Conservation (phyloP, 2,329 filamentous ascomycete genomes). For the Sphaerulina musiva region DNA sequence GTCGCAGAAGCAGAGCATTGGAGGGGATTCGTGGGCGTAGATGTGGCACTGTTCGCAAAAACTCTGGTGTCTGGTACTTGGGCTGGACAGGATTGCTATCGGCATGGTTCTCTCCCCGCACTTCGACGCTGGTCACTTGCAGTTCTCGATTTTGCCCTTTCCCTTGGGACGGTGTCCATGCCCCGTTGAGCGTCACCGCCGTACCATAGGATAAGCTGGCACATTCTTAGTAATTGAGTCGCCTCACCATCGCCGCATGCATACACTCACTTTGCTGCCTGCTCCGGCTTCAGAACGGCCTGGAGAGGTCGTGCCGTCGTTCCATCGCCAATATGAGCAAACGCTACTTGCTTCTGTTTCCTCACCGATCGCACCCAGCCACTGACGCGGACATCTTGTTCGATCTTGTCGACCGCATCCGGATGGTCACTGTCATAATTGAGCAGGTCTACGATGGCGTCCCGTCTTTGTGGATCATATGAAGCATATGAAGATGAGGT, state of each 20-base stretch:
- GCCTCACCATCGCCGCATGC: too few relatives aligned
- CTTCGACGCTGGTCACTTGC: slow-evolving; percentile 59
- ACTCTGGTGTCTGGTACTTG: slow-evolving; percentile 88
- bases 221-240: too few relatives aligned
- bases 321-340: slow-evolving; percentile 81
- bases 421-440: slow-evolving; percentile 14
- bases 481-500: slow-evolving; percentile 10
- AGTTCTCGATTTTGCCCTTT: slow-evolving; percentile 73
- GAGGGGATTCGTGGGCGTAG: slow-evolving; percentile 74
- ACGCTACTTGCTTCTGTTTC: slow-evolving; percentile 76
- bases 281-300: slow-evolving; percentile 65
- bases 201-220: slow-evolving; percentile 71
- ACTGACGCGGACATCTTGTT: slow-evolving; percentile 46
- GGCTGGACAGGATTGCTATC: slow-evolving; percentile 93
- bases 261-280: slow-evolving; percentile 62
- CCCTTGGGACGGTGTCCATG: slow-evolving; percentile 64
- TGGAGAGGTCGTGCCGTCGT: slow-evolving; percentile 74
- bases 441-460: slow-evolving; percentile 26
- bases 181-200: slow-evolving; percentile 69
- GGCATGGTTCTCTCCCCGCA: slow-evolving; percentile 73
- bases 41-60: slow-evolving; percentile 80
- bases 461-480: slow-evolving; percentile 11
- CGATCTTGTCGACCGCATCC: slow-evolving; percentile 7
- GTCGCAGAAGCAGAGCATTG: slow-evolving; percentile 70
- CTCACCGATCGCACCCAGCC: slow-evolving; percentile 80